These are phyloP conservation scores for Kalmanozyma brasiliensis DNA, from an alignment of 1,284 basidiomycete species.

Conservation along the genomic window DNA sequence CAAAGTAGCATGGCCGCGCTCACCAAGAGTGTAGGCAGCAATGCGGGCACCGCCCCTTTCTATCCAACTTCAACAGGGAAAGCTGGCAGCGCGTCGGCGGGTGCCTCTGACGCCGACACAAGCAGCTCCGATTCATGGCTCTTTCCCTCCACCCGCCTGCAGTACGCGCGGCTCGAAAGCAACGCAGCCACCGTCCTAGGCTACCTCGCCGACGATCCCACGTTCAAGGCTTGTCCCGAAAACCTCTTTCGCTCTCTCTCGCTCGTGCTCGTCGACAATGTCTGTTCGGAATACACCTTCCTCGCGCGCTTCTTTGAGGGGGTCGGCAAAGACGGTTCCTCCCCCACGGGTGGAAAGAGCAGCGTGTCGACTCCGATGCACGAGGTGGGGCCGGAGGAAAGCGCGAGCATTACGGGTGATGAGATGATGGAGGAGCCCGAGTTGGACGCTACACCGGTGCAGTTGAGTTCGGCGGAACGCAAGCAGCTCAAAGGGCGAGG, in stretches of 20 bases:
- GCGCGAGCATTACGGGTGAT: constrained; percentile 14
- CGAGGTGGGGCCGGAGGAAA: constrained; percentile 15
- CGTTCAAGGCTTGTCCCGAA: constrained; percentile 53
- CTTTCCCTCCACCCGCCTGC: constrained; percentile 35
- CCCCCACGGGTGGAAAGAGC: not conserved
- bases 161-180: constrained; percentile 43
- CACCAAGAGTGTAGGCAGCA: not conserved
- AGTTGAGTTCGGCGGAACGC: constrained; percentile 42
- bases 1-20: constrained; percentile 19
- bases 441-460: constrained; percentile 45
- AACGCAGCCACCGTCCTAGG: constrained; percentile 54
- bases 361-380: not conserved
- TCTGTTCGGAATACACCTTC: constrained; percentile 64
- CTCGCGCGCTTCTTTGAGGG: constrained; percentile 63
- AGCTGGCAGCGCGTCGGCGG: not conserved
- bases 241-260: constrained; percentile 61
- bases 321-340: constrained; percentile 2
- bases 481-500: constrained; percentile 18
- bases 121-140: constrained; percentile 41
- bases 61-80: not conserved
- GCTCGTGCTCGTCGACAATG: constrained; percentile 63
- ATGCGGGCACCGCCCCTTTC: not conserved
- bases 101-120: constrained; percentile 13
- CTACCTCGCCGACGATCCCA: constrained; percentile 60
- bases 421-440: constrained; percentile 24